These are phyloP conservation scores for Cyclotella kingstonii DNA, from an alignment of 108 stramenopile species.

Conservation along the genomic window DNA sequence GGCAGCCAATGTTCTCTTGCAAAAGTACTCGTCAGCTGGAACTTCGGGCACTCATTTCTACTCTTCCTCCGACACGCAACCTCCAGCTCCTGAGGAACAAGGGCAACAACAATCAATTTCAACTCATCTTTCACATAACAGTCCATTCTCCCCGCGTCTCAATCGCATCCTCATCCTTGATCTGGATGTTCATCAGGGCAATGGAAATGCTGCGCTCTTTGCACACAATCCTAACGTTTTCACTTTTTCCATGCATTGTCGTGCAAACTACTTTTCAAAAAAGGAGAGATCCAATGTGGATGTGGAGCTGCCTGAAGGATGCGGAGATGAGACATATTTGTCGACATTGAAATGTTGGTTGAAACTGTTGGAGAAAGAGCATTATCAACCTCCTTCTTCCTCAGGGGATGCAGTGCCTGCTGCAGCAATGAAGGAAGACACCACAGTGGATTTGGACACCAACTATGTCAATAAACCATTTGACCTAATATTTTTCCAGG, in stretches of 20 bases:
- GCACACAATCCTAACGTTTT: constrained; percentile 51
- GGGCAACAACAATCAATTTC: background rate
- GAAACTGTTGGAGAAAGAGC: constrained; percentile 51
- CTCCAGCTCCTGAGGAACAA: too few species aligned
- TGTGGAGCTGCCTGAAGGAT: constrained; percentile 74
- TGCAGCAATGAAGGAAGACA: too few species aligned
- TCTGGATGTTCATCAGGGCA: constrained; percentile 94
- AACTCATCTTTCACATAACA: constrained; percentile 1
- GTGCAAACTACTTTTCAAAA: constrained; percentile 79
- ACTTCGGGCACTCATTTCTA: too few species aligned
- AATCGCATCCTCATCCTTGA: constrained; percentile 78
- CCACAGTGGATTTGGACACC: too few species aligned
- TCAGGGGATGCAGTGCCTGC: too few species aligned
- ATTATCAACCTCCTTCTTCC: too few species aligned
- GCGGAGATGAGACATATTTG: constrained; percentile 73
- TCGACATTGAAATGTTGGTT: constrained; percentile 70
- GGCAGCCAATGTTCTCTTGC: constrained; percentile 81
- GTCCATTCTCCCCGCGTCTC: constrained; percentile 11
- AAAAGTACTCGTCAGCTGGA: too few species aligned
- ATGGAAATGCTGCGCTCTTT: constrained; percentile 87
- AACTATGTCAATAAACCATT: constrained; percentile 33
- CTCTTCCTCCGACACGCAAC: too few species aligned
- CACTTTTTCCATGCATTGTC: constrained; percentile 84
- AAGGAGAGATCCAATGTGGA: constrained; percentile 77
- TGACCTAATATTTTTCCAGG: constrained; percentile 83